Base-by-base conservation (phyloP, 2,329 filamentous ascomycete species). In the Arthrobotrys sphaeroides region DNA sequence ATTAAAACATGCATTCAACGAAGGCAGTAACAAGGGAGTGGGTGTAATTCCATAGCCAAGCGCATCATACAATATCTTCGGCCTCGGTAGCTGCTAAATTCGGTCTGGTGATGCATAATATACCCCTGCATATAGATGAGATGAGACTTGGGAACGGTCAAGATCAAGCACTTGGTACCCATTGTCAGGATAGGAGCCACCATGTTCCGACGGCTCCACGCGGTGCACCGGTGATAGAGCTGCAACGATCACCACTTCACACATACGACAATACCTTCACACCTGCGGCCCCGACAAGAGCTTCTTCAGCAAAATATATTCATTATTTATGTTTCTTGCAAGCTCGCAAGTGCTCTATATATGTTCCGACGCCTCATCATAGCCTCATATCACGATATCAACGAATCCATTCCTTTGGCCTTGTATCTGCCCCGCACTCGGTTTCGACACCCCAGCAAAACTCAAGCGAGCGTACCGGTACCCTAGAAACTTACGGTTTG, bases 71-170 rank as follows among this genome's bases (percentile, higher is more conserved):
- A 9, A 55, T 55, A 24, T 55, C 51, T 22, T 55, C 51, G 51
- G 49, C 59, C 57, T 72, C 59, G 59, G 67, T 55, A 64, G 59
- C 45, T 72, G 24, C 38, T 36, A 24, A 31, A 31, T 55, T 43
- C 16, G 26, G 33, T 38, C 26, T 69, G 53, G 22, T 47, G 36
- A 47, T 28, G 28, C 9, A 43, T 4, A 28, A 24, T 53, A 26
- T 70, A 55, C 59, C 67, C 59, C 59, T 64, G 59, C 47, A 43
- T 70, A 53, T 40, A 70, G 64, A 60, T 68, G 64, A 49, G 43
- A 70, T 70, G 66, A 70, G 43, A 62, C 33, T 16, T 47, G 28
- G 38, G 51, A 20, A 38, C 16, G 13, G 64, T 49, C 3, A 28
- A 64, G 57, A 38, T 49, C 51, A 7, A 38, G 31, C 28, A 24